These are phyloP conservation scores for Macrophomina phaseolina DNA, from an alignment of 2,329 filamentous ascomycete species.

Conservation along the genomic window DNA sequence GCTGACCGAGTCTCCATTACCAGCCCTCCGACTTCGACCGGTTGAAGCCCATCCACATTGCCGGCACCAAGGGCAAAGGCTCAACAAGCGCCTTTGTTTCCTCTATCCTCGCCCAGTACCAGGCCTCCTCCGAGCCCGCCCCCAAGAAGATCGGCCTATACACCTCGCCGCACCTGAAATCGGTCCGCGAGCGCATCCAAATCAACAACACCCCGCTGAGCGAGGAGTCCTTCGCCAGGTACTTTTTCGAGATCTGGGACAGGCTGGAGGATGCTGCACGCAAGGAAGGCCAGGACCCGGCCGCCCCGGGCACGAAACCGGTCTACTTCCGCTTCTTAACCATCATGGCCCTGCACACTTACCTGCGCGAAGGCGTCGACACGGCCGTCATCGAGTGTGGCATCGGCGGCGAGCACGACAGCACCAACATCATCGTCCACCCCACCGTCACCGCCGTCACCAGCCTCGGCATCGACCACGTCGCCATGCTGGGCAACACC, in stretches of 20 bases:
- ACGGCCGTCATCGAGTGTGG: slow-evolving; percentile 89
- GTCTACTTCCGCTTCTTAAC: slow-evolving; percentile 94
- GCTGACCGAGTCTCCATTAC: background rate
- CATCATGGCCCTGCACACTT: slow-evolving; percentile 84
- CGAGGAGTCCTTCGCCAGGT: slow-evolving; percentile 71
- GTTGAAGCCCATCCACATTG: slow-evolving; percentile 76
- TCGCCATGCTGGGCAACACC: slow-evolving; percentile 77
- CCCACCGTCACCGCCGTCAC: slow-evolving; percentile 77
- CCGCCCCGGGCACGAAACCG: slow-evolving; percentile 69
- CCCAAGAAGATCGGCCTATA: slow-evolving; percentile 74
- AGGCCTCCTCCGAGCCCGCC: slow-evolving; percentile 43
- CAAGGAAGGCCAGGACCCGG: slow-evolving; percentile 56
- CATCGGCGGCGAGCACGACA: slow-evolving; percentile 91
- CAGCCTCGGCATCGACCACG: slow-evolving; percentile 85
- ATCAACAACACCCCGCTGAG: slow-evolving; percentile 75
- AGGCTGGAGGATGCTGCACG: slow-evolving; percentile 61
- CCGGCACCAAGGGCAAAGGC: slow-evolving; percentile 94
- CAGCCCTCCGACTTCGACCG: slow-evolving; percentile 66
- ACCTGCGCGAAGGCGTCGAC: slow-evolving; percentile 75
- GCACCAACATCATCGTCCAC: slow-evolving; percentile 80
- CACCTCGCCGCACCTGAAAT: slow-evolving; percentile 84
- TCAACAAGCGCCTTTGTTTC: slow-evolving; percentile 85
- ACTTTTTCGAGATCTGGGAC: slow-evolving; percentile 88
- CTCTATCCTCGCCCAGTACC: slow-evolving; percentile 73
- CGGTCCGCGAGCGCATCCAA: slow-evolving; percentile 82